A percentile compares a stretch with the other conserved stretches of the same genome.
These are phyloP conservation scores for Ensete glaucum DNA, from an alignment of 176 grass and related monocot species.

Conservation along the genomic window DNA sequence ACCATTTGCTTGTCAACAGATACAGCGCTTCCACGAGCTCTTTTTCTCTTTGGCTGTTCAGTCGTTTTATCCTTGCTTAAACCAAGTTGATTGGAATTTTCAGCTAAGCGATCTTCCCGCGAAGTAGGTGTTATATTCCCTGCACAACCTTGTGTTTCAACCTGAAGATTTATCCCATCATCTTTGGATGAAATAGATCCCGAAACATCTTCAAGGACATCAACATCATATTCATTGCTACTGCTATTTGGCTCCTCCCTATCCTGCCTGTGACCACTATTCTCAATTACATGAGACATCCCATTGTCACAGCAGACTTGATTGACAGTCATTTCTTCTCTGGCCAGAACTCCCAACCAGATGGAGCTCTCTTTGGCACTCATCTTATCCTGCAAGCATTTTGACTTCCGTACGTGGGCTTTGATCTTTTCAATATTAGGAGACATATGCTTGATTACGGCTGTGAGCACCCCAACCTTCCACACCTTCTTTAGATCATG, in stretches of 20 bases:
- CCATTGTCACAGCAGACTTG: constrained; percentile 38
- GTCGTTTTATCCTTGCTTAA: constrained; percentile 19
- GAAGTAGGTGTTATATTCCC: constrained; percentile 6
- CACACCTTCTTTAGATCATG: constrained; percentile 94
- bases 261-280: constrained; percentile 30
- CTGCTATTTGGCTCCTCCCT: constrained; percentile 49
- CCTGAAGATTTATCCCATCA: constrained; percentile 38
- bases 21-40: constrained; percentile 9
- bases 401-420: constrained; percentile 69
- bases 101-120: constrained; percentile 10
- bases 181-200: constrained; percentile 62
- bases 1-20: constrained; percentile 23
- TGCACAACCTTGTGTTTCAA: constrained; percentile 25
- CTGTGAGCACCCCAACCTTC: constrained; percentile 86
- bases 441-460: constrained; percentile 86
- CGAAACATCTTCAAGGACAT: constrained; percentile 52
- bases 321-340: constrained; percentile 56
- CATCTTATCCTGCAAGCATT: constrained; percentile 96
- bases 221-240: constrained; percentile 77
- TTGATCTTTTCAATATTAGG: constrained; percentile 85
- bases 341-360: constrained; percentile 64
- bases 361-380: constrained; percentile 81
- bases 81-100: constrained; percentile 20
- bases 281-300: constrained; percentile 39
- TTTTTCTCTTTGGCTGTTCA: constrained; percentile 39